Evolutionary conservation across 257 asterid species (phyloP), one percentile per base, ranked within the genome.

Genomic region (Paulownia fortunei): DNA sequence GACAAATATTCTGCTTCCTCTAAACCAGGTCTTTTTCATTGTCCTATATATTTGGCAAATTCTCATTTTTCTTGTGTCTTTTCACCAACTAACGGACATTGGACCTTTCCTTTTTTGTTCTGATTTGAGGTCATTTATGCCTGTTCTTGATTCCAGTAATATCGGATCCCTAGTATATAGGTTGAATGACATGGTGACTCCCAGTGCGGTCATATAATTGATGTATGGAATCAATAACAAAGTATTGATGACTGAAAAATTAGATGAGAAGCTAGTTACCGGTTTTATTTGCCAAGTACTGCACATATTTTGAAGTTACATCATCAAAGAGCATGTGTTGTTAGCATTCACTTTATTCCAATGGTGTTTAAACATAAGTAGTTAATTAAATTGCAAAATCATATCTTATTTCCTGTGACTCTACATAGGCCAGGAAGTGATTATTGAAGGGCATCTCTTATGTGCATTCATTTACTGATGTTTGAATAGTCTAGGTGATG

Each of bases 1-100:
- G 75, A 89, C 94, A 79, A 91, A 88, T 81, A 86, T 91, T 56
- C 75, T 83, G 80, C 84, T 78, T 76, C 94, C 97, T 18, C 73
- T 91, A 46, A 87, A 81, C 80, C 93, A 86, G 94, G 97, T 89
- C 59, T 34, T 8, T 71, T 78, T 12, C 19, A 27, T 78, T 61
- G n/a, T n/a, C 49, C 49, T 42, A 42, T 42, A 10, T 0, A 10
- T 42, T 42, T 42, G 1, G 11, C 49, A 42, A 42, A 12, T 42
- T 12, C 12, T 42, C n/a, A 34, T 52, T 0, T n/a, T n/a, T 52
- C 26, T 52, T n/a, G n/a, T n/a, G n/a, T n/a, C n/a, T 16, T 52
- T 52, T 52, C 23, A 18, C 21, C 9, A 1, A 52, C 60, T 52
- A 52, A n/a, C 24, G 12, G 27, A 3, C 60, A 18, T 8, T n/a